Evolutionary conservation across 352 stramenopile species (phyloP).

Genomic region (Pythium aristosporum): DNA sequence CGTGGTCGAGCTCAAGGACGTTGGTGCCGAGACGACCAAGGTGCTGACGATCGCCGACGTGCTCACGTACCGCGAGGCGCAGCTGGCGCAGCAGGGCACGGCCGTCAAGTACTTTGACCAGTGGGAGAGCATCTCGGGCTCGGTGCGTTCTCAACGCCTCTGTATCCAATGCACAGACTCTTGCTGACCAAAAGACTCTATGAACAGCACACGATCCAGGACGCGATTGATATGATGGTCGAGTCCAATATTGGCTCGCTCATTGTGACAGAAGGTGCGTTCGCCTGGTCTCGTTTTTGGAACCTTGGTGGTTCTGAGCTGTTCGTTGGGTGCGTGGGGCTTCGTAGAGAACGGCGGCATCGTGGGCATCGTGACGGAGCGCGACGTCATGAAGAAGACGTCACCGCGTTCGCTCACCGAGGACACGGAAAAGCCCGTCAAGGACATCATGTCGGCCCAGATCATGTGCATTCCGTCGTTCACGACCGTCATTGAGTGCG

Average conservation of each 20-base stretch:
- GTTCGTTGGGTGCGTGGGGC: not conserved
- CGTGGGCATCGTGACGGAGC: constrained; percentile 83
- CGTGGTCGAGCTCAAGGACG: constrained; percentile 43
- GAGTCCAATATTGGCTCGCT: constrained; percentile 78
- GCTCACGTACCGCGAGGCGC: constrained; percentile 52
- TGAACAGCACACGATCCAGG: constrained; percentile 67
- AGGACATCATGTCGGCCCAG: constrained; percentile 82
- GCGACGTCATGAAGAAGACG: constrained; percentile 79
- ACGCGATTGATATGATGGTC: constrained; percentile 74
- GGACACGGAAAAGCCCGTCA: constrained; percentile 53
- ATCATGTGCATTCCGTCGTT: constrained; percentile 84
- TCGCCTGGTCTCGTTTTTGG: not conserved
- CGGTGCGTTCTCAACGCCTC: constrained; percentile 30
- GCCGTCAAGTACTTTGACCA: constrained; percentile 48
- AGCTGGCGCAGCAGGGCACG: constrained; percentile 39
- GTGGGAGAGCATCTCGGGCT: constrained; percentile 72
- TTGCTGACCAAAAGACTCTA: not conserved
- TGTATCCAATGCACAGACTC: not conserved
- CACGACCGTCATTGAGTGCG: constrained; percentile 82
- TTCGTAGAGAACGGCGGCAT: constrained; percentile 52
- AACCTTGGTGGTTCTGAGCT: not conserved
- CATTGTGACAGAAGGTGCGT: constrained; percentile 69
- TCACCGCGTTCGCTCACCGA: constrained; percentile 46
- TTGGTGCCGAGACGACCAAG: constrained; percentile 63
- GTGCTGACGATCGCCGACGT: constrained; percentile 77